Conservation (phyloP, 305 asterid genomes). For the Salvia sclarea region DNA sequence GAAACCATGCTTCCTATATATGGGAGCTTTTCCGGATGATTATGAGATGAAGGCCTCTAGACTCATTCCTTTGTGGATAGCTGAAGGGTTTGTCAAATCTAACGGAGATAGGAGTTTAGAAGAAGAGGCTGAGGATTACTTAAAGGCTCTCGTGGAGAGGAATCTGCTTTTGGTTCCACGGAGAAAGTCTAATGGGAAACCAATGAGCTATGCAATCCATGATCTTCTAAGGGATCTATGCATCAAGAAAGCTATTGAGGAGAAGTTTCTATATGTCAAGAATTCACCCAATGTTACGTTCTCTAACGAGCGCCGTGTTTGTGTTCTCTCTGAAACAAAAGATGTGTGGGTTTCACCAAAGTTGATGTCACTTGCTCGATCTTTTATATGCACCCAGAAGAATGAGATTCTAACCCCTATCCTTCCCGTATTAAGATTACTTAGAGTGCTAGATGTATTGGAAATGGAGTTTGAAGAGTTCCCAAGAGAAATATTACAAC, state of each 20-base stretch:
- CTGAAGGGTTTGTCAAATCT: not conserved
- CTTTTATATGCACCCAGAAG: not conserved
- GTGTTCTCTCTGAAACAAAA: not conserved
- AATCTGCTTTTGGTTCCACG: not conserved
- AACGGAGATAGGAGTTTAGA: not conserved
- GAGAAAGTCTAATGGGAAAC: not conserved
- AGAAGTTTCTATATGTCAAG: not conserved
- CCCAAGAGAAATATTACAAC: conserved; percentile 14
- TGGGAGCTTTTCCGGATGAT: not conserved
- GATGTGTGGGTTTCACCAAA: not conserved
- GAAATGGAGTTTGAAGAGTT: not conserved
- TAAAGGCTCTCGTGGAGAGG: not conserved
- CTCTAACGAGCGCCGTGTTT: not conserved
- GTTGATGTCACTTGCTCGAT: not conserved
- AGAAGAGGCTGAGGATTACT: not conserved
- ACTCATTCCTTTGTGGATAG: not conserved
- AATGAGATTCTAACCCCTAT: not conserved
- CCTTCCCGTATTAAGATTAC: not conserved
- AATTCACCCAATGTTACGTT: not conserved
- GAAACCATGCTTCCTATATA: not conserved
- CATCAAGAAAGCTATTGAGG: not conserved
- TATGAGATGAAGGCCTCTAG: not conserved
- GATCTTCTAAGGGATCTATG: not conserved
- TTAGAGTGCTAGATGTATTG: conserved; percentile 18
- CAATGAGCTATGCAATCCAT: not conserved